These are phyloP conservation scores for Exobasidium cylindrosporum DNA, from an alignment of 1,284 basidiomycete genomes.

Conservation along the genomic window DNA sequence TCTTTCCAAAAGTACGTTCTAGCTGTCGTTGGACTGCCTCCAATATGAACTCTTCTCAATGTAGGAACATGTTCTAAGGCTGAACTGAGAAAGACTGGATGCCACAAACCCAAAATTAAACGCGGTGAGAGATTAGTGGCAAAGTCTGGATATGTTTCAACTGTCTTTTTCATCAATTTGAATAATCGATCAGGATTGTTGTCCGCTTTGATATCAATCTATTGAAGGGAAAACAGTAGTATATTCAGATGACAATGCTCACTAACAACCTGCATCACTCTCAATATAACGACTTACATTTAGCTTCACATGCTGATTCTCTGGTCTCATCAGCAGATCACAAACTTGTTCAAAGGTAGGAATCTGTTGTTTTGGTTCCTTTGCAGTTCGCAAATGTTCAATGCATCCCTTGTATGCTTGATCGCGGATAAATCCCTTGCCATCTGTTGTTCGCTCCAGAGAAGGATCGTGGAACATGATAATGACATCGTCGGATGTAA, in stretches of 20 bases:
- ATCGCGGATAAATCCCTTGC: constrained; percentile 60
- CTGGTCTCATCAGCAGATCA: constrained; percentile 48
- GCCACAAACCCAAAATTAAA: constrained; percentile 75
- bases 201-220: constrained; percentile 85
- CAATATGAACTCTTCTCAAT: constrained; percentile 82
- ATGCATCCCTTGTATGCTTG: constrained; percentile 66
- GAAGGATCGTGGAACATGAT: constrained; percentile 93
- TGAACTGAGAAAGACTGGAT: constrained; percentile 79
- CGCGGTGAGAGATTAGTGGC: constrained; percentile 78
- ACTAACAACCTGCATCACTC: background rate
- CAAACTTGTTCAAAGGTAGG: constrained; percentile 51
- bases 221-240: constrained; percentile 1
- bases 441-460: constrained; percentile 62
- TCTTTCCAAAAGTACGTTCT: constrained; percentile 85
- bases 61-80: constrained; percentile 76
- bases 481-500: constrained; percentile 82
- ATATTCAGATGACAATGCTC: too few relatives aligned
- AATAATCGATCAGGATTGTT: constrained; percentile 87
- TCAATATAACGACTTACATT: constrained; percentile 30
- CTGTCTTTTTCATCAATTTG: constrained; percentile 72
- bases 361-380: constrained; percentile 65
- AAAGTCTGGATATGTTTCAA: constrained; percentile 72
- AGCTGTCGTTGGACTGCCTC: constrained; percentile 65
- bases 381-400: constrained; percentile 75
- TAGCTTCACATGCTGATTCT: constrained; percentile 50